Percentiles rank a stretch among this genome's conserved stretches.
Evolutionary conservation across 805 yeast genomes (phyloP).

Genomic region (Yamadazyma kitorensis): DNA sequence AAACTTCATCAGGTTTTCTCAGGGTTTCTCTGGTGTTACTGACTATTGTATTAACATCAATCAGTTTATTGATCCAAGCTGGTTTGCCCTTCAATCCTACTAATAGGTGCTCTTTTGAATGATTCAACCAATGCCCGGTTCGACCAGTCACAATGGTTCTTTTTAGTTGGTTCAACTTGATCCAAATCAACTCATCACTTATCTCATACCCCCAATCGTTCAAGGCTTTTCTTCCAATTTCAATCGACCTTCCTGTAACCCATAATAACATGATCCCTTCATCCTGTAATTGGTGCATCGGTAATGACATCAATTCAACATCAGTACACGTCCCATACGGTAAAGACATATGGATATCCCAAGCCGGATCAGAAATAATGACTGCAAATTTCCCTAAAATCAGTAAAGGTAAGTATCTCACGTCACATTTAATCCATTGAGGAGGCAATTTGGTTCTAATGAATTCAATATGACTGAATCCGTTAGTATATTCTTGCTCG

Average conservation of each 20-base stretch:
- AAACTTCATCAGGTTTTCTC: conserved; percentile 86
- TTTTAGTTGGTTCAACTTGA: conserved; percentile 82
- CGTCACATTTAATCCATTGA: conserved; percentile 89
- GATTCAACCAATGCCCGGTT: conserved; percentile 97
- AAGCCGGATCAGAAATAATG: conserved; percentile 90
- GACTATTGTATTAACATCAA: conserved; percentile 77
- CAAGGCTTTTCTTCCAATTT: conserved; percentile 77
- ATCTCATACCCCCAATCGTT: conserved; percentile 79
- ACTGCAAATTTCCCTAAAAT: conserved; percentile 77
- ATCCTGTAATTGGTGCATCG: conserved; percentile 67
- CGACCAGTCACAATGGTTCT: conserved; percentile 93
- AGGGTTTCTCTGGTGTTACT: conserved; percentile 85
- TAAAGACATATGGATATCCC: conserved; percentile 91
- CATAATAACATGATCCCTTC: conserved; percentile 84
- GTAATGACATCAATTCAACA: conserved; percentile 63
- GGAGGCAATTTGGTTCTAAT: conserved; percentile 46
- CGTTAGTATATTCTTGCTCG: conserved; percentile 44
- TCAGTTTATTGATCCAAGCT: conserved; percentile 58
- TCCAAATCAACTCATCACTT: conserved; percentile 83
- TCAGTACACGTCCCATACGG: conserved; percentile 80
- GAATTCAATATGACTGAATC: conserved; percentile 41
- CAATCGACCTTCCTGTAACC: conserved; percentile 96
- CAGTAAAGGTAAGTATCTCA: conserved; percentile 65
- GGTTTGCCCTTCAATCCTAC: conserved; percentile 86
- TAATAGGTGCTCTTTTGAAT: conserved; percentile 85